Base-by-base conservation (phyloP, 768 basidiomycete genomes). In the Peribolospora baueri region DNA sequence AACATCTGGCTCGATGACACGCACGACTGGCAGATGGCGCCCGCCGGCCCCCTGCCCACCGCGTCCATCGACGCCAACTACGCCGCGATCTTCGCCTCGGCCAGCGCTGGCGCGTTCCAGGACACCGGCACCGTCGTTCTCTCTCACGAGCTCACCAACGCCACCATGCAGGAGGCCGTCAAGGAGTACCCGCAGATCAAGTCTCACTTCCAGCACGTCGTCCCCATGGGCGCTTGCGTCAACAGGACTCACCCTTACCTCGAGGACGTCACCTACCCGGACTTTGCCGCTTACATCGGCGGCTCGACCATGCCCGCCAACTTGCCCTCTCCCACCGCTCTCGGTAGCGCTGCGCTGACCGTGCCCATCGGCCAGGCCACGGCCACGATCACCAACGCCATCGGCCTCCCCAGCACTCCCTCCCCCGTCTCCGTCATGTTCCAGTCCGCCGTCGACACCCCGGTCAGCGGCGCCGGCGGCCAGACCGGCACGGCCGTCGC, bases 191-290 rank as follows among this genome's bases (percentile, higher is more conserved):
- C 64, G 14, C 47, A 56, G 54, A 60, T 68, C 54, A 61, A 60
- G 50, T 37, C 61, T 38, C 58, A 58, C 3, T 68, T 66, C 60
- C 62, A 59, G n/a, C 59, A 64, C 46, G 58, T 69, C 25, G 60
- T 67, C 7, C 66, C 68, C 13, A 59, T 68, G 45, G 64, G 61
- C 1, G 43, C 57, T 3, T 65, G 64, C 39, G 58, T 52, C 54
- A 66, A 67, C 61, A 51, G 42, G 57, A 64, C 68, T 2, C 42
- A 58, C 3, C 68, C 66, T 0, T 68, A 68, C 60, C 58, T 56
- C 50, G 66, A 68, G 57, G 39, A 36, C 7, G 58, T 55, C 46
- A 42, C 49, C 38, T 60, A 60, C 54, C 60, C 60, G 3, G 54
- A 60, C 52, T 60, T 58, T 54, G 48, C 7, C 1, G 52, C 58